phyloP scores from a whole-genome alignment of 345 rosid genomes.

The Clausena lansium region DNA sequence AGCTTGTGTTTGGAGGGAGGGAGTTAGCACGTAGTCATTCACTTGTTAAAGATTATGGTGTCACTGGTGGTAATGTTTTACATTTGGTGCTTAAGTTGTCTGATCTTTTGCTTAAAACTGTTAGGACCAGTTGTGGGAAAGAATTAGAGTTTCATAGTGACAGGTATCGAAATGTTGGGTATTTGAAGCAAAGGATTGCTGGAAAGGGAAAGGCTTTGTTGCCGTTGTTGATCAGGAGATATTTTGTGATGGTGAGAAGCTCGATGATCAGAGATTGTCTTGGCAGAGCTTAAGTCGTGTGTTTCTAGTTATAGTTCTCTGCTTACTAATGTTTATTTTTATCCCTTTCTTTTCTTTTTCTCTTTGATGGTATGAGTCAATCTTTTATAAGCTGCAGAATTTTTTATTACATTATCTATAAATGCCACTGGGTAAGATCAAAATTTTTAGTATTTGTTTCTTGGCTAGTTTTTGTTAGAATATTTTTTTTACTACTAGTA shows the following conservation, averaged over 20 bases:
- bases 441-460: too few relatives aligned
- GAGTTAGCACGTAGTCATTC: constrained; percentile 73
- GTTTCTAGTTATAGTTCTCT: too few relatives aligned
- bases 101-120: constrained; percentile 66
- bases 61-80: constrained; percentile 65
- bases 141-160: constrained; percentile 70
- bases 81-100: constrained; percentile 82
- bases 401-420: too few relatives aligned
- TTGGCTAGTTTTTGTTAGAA: too few relatives aligned
- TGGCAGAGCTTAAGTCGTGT: too few relatives aligned
- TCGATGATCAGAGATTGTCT: constrained; percentile 59
- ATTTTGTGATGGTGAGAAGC: constrained; percentile 66
- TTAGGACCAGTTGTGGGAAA: constrained; percentile 62
- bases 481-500: too few relatives aligned
- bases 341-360: too few relatives aligned
- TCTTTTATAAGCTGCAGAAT: too few relatives aligned
- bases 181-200: constrained; percentile 65
- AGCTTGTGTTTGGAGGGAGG: constrained; percentile 75
- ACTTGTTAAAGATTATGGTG: constrained; percentile 73
- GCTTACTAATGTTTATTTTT: too few relatives aligned
- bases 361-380: too few relatives aligned
- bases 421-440: too few relatives aligned
- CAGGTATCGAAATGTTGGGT: constrained; percentile 58
- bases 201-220: constrained; percentile 58
- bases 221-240: constrained; percentile 72